Base-by-base conservation (phyloP, 1,139 yeast genomes). In the Geotrichum aggregatum region DNA sequence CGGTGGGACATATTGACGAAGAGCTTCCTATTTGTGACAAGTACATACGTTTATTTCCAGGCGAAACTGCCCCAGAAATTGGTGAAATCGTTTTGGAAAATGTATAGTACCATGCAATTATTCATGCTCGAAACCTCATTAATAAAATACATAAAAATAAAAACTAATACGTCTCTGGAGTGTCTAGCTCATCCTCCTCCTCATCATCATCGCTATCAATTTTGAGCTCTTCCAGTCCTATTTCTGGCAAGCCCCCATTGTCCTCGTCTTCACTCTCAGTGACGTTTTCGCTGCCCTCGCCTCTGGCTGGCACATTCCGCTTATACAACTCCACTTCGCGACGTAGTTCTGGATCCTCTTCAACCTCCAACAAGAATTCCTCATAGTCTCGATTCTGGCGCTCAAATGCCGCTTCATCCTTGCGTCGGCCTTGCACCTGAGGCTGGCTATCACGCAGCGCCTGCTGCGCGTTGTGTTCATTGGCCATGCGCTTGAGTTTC, bases 401-500 rank as follows among this genome's bases (percentile, higher is more conserved):
- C 68, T 87, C 96, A 22, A 53, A 51, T 2, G 59, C 55, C 91
- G 73, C 84, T 88, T 72, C 80, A 80, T 58, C 89, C 88, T 64
- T 80, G 83, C 74, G 88, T 80, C 35, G 44, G 16, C 63, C 83
- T 88, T 34, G 46, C 22, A 7, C 11, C 33, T 31, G 48, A 26
- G 47, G 50, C 43, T 54, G 91, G 89, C 54, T 83, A 87, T 58
- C 85, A 81, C 61, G 84, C 94, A 59, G 77, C 76, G 69, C 58
- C 48, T 30, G 58, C 49, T 16, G 56, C 19, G 95, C 95, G 52
- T 81, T 80, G 71, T 91, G 95, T 73, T 94, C 98, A 68, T 78
- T 87, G 44, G 98, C 98, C 97, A 94, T 91, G 78, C 98, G 86
- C 83, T 87, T 87, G 71, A 92, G 82, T 73, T 87, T 88, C 96